These are phyloP conservation scores for Diaporthe eres DNA, from an alignment of 2,329 filamentous ascomycete genomes.

Conservation along the genomic window DNA sequence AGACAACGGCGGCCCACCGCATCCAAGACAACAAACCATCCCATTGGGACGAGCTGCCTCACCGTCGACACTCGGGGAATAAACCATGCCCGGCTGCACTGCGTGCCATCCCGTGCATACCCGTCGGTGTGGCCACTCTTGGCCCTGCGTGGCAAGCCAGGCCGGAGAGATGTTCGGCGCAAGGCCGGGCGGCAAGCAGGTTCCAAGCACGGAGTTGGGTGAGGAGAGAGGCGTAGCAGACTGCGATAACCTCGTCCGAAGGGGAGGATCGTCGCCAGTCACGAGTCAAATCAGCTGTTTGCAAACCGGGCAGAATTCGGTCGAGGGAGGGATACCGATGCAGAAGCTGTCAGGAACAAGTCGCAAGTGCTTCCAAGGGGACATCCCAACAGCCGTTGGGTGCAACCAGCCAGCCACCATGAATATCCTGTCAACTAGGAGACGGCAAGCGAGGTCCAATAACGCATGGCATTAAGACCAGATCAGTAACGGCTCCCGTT, in stretches of 20 bases:
- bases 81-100: not conserved
- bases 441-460: not conserved
- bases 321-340: conserved; percentile 25
- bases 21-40: not conserved
- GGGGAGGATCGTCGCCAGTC: not conserved
- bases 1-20: conserved; percentile 1
- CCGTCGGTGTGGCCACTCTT: conserved; percentile 22
- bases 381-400: not conserved
- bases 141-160: conserved; percentile 22
- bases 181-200: conserved; percentile 7
- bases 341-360: conserved; percentile 5
- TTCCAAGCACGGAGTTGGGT: not conserved
- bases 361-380: not conserved
- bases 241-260: conserved; percentile 5
- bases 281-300: conserved; percentile 12
- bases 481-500: not conserved
- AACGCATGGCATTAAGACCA: conserved; percentile 9
- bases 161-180: not conserved
- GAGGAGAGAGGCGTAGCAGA: not conserved
- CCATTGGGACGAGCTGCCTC: conserved; percentile 6
- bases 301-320: not conserved
- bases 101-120: not conserved
- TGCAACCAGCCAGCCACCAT: conserved; percentile 23
- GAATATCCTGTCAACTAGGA: not conserved
- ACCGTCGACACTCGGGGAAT: not conserved